These are phyloP conservation scores for Ustilago lituana DNA, from an alignment of 1,284 basidiomycete species.

Conservation along the genomic window DNA sequence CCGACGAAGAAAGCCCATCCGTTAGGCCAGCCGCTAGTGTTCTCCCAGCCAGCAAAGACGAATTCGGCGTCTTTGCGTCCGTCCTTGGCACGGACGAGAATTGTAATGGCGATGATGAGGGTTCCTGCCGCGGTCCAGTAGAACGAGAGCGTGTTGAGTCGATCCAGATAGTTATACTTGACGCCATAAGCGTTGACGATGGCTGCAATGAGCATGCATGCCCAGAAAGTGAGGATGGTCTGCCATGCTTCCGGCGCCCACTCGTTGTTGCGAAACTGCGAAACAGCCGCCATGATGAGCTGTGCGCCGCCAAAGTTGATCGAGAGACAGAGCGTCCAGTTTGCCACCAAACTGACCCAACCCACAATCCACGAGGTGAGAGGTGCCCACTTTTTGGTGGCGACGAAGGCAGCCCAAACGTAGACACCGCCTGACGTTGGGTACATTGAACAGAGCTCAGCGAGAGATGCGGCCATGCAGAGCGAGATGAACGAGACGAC, in stretches of 20 bases:
- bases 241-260: conserved; percentile 59
- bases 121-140: conserved; percentile 69
- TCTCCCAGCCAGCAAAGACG: conserved; percentile 68
- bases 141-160: conserved; percentile 68
- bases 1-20: conserved; percentile 69
- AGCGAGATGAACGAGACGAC: conserved; percentile 70
- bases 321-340: conserved; percentile 69
- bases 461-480: conserved; percentile 69
- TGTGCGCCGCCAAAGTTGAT: conserved; percentile 71
- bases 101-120: conserved; percentile 69
- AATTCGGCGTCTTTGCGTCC: conserved; percentile 68
- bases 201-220: conserved; percentile 67
- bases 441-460: conserved; percentile 70
- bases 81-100: conserved; percentile 68
- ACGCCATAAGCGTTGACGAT: conserved; percentile 64
- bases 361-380: conserved; percentile 70
- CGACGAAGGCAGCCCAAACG: conserved; percentile 70
- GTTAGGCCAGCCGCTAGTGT: conserved; percentile 61
- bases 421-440: conserved; percentile 70
- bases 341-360: conserved; percentile 70
- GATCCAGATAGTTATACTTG: conserved; percentile 53
- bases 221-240: conserved; percentile 69
- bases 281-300: conserved; percentile 70
- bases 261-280: conserved; percentile 64
- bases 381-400: conserved; percentile 68